Evolutionary conservation across 225 moss, liverwort and hornwort species (phyloP).

Genomic region (Asterella californica): DNA sequence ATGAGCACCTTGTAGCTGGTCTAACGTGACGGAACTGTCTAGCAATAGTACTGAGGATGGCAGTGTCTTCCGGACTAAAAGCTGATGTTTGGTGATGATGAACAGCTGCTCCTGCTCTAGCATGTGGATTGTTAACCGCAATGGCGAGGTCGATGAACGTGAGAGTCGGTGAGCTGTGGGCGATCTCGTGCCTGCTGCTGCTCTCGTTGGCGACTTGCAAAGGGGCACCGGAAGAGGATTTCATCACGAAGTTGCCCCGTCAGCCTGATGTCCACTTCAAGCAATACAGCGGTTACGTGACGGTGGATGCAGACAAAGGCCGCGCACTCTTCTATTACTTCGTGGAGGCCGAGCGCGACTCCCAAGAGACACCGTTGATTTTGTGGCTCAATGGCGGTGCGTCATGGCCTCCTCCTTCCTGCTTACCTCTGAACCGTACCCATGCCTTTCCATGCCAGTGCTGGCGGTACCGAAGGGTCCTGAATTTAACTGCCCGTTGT

Average conservation of each 20-base stretch:
- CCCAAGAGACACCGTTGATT: slow-evolving; percentile 54
- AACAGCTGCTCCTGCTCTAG: not conserved
- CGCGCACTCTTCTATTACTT: slow-evolving; percentile 72
- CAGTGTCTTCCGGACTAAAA: not conserved
- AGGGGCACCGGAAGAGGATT: slow-evolving; percentile 24
- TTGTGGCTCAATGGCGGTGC: slow-evolving; percentile 88
- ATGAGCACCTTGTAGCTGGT: not conserved
- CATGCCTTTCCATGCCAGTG: no score
- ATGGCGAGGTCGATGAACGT: not conserved
- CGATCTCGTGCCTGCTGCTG: not conserved
- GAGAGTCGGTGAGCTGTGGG: not conserved
- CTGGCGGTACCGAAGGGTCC: no score
- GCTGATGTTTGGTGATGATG: not conserved
- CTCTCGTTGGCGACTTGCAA: not conserved
- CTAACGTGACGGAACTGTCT: no score
- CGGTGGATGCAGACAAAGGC: slow-evolving; percentile 36
- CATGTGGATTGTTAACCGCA: not conserved
- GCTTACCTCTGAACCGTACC: no score
- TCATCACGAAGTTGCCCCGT: slow-evolving; percentile 35
- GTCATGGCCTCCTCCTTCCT: not conserved
- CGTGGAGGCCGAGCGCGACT: slow-evolving; percentile 47
- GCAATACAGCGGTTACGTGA: slow-evolving; percentile 48
- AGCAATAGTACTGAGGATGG: not conserved
- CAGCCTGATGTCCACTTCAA: slow-evolving; percentile 46
- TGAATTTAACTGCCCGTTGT: no score